phyloP scores from a whole-genome alignment of 257 asterid species.

The Plectranthus barbatus region DNA sequence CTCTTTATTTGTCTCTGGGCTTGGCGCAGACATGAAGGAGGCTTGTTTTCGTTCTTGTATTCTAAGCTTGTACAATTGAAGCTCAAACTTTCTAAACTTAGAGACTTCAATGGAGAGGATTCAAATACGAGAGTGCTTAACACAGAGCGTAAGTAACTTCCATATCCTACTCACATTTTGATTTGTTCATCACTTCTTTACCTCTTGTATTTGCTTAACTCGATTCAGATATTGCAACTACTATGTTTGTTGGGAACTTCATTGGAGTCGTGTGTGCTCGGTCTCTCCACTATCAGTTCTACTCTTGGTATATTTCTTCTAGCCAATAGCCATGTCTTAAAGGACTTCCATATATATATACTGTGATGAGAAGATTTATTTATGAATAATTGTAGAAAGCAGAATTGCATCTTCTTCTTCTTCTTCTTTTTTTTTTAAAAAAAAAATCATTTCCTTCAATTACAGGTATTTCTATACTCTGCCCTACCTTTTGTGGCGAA shows the following conservation, averaged over 20 bases:
- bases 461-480: constrained; percentile 87
- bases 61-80: constrained; percentile 33
- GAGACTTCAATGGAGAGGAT: constrained; percentile 10
- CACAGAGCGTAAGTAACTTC: constrained; percentile 57
- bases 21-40: constrained; percentile 75
- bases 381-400: no score
- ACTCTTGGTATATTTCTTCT: constrained; percentile 55
- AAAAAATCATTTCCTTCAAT: background rate
- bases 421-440: no score
- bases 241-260: constrained; percentile 85
- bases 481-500: constrained; percentile 85
- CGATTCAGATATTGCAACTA: constrained; percentile 59
- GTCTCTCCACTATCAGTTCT: constrained; percentile 91
- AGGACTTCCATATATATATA: background rate
- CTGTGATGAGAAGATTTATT: background rate
- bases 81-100: constrained; percentile 19
- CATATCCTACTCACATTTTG: background rate
- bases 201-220: background rate
- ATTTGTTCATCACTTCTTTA: background rate
- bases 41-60: constrained; percentile 43
- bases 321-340: background rate
- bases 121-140: constrained; percentile 32
- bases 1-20: constrained; percentile 1
- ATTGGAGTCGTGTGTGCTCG: constrained; percentile 85
- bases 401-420: no score